A percentile compares a stretch with the other conserved stretches of the same genome.
These are phyloP conservation scores for Plenodomus tracheiphilus DNA, from an alignment of 2,329 filamentous ascomycete species.

Conservation along the genomic window DNA sequence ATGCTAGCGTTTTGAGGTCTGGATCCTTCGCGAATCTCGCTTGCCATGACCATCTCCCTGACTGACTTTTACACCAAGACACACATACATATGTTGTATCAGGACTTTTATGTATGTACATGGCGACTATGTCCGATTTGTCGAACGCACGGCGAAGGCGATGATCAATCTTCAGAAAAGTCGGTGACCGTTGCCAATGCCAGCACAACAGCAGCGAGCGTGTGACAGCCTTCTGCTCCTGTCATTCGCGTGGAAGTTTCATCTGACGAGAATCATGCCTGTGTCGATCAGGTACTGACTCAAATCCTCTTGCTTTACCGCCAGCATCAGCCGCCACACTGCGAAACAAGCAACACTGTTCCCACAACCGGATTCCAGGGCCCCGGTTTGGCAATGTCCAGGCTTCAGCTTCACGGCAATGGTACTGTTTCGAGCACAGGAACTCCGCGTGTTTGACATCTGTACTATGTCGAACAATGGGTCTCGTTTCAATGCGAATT, in stretches of 20 bases:
- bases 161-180: no score
- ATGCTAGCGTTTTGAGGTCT: no score
- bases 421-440: constrained; percentile 9
- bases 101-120: no score
- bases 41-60: no score
- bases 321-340: constrained; percentile 4
- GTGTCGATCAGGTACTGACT: constrained; percentile 20
- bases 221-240: constrained; percentile 3
- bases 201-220: not conserved
- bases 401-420: constrained; percentile 12
- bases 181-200: no score
- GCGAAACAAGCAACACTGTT: constrained; percentile 16
- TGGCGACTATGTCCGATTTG: no score
- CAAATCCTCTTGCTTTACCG: constrained; percentile 8
- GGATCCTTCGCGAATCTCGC: no score
- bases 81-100: no score
- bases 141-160: no score
- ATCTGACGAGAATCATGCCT: constrained; percentile 14
- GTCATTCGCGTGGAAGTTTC: constrained; percentile 15
- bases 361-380: constrained; percentile 3
- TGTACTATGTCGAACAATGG: constrained; percentile 5
- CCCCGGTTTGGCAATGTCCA: constrained; percentile 11
- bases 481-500: constrained; percentile 6
- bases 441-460: constrained; percentile 11
- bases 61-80: no score